A percentile compares a stretch with the other conserved stretches of the same genome.
These are phyloP conservation scores for Metschnikowia sp. DNA, from an alignment of 805 yeast genomes.

Conservation along the genomic window DNA sequence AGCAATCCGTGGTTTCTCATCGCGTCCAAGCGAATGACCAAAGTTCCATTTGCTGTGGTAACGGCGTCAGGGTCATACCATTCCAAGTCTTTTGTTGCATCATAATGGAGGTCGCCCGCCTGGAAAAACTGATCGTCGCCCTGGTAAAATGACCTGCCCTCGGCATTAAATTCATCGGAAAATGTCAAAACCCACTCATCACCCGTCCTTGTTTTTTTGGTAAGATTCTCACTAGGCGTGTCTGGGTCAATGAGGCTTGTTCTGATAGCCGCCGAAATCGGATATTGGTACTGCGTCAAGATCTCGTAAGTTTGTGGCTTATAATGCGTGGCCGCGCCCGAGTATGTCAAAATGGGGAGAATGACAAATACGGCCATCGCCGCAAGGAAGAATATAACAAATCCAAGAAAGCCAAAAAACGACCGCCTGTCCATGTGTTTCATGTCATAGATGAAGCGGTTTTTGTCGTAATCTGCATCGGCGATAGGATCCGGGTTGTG, in stretches of 20 bases:
- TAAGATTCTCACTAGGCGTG: constrained; percentile 53
- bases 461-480: constrained; percentile 80
- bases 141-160: constrained; percentile 84
- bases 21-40: constrained; percentile 73
- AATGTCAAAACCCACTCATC: constrained; percentile 71
- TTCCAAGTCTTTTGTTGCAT: constrained; percentile 84
- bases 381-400: constrained; percentile 56
- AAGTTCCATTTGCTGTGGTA: constrained; percentile 70
- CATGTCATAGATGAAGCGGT: constrained; percentile 60
- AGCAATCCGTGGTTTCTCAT: constrained; percentile 70
- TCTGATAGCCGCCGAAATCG: constrained; percentile 56
- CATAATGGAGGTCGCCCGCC: constrained; percentile 80
- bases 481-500: constrained; percentile 95
- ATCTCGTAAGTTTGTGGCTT: constrained; percentile 37
- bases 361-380: constrained; percentile 66
- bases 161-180: constrained; percentile 86
- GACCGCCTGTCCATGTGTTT: constrained; percentile 65
- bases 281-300: constrained; percentile 56
- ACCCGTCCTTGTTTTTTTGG: constrained; percentile 36
- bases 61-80: constrained; percentile 95
- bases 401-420: constrained; percentile 55
- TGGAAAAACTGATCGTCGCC: constrained; percentile 93
- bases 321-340: constrained; percentile 51
- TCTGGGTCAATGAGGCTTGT: constrained; percentile 66
- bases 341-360: constrained; percentile 78